Base-by-base conservation (phyloP, 805 yeast species). In the Lachancea kluyveri region DNA sequence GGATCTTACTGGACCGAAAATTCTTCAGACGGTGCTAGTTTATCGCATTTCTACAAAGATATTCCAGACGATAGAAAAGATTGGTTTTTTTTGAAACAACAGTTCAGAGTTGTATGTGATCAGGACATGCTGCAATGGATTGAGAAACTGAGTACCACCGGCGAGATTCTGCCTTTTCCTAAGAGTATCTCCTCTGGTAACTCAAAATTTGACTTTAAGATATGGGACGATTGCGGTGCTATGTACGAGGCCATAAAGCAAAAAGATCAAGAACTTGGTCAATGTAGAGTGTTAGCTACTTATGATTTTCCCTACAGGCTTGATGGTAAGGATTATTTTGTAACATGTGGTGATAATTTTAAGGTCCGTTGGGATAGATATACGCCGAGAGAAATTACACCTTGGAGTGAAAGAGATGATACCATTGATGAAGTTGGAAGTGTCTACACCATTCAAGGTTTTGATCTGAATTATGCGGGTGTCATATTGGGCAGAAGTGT, bases 351-450 rank as follows among this genome's bases (percentile, higher is more conserved):
- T 16, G 66, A 64, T 20, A 57, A 53, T 29, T 67, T 67, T 42
- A 63, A 59, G 31, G 50, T 67, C 11, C 57, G 69, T 21, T 67
- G 72, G 72, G 72, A 67, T 41, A 49, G 70, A 29, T 67, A 66
- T 36, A 40, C 60, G 1, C 72, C 72, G 5, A 50, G 58, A 10
- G 57, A 56, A 6, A 43, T 51, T 4, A 43, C 52, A 2, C 72
- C 72, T 10, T 67, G 72, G 72, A 60, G 68, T 32, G 72, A 67
- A 41, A 42, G 71, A 22, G 49, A 51, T 0, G 70, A 66, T 26
- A 64, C 69, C 1, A 63, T 66, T 24, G 66, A 65, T 18, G 71
- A 67, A 42, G 70, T 66, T 24, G 72, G 72, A 0, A 63, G 69
- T 13, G 72, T 67, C 3, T 67, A 67, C 33, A 67, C 72, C 0